Base-by-base conservation (phyloP, 305 asterid species). In the Solanum aculeatissimum region DNA sequence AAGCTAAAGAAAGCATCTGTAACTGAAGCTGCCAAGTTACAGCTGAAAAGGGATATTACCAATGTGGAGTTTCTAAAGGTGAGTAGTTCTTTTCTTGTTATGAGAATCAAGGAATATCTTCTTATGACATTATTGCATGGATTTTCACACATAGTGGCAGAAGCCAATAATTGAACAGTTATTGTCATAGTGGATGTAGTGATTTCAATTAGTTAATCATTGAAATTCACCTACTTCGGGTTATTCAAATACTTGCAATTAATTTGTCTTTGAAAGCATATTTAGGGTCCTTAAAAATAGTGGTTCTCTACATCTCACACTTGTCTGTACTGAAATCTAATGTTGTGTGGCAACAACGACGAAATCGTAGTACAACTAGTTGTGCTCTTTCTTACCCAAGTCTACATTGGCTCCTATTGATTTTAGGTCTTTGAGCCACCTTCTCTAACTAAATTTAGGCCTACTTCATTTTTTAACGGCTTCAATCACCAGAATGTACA, bases 1-100 rank as follows among this genome's bases (percentile, higher is more conserved):
- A 97, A 92, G 91, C 94, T 97, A 81, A 95, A 89, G 87, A 93
- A 85, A 91, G 95, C 94, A 80, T 38, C 89, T 25, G 91, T 97
- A 74, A 0, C 35, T 40, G 98, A 91, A 87, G 98, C 97, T 88
- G 97, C 94, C 84, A 95, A 91, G 84, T 27, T 86, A 87, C 83
- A 86, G 86, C 93, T 92, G 38, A 69, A 85, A 18, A 87, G 90
- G 89, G 95, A 91, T 6, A 78, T 93, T 86, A 21, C 87, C 43
- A 58, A 13, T 10, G 47, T 0, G 13, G 99, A 91, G 81, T 94
- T 87, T 89, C 88, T 89, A 74, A 96, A 96, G 99, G 99, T 93
- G 63, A 49, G 54, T 75, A 27, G 43, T 4, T 47, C 25, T 77
- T 35, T 62, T 60, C 9, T 21, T 19, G 45, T 81, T 2, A 38